These are phyloP conservation scores for Cardamine resedifolia DNA, from an alignment of 345 rosid genomes.

Conservation along the genomic window DNA sequence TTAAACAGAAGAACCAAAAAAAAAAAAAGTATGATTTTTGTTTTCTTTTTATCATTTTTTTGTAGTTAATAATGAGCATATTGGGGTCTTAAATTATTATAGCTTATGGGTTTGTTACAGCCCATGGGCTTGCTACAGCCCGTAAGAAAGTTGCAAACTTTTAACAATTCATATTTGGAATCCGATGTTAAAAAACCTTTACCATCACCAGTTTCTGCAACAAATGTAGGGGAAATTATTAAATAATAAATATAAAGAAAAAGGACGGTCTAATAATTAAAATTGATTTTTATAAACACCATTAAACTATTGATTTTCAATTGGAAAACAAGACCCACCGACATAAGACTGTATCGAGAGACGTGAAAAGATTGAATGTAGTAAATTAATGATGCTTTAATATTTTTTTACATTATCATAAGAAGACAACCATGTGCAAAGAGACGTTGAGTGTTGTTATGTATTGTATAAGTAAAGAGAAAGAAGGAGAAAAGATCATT, in stretches of 20 bases:
- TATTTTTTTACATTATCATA: not conserved
- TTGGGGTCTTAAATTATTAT: not conserved
- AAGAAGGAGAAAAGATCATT: not conserved
- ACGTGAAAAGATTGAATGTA: conserved; percentile 1
- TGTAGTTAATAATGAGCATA: too few relatives aligned
- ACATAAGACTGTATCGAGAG: not conserved
- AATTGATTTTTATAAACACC: not conserved
- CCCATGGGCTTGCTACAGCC: too few relatives aligned
- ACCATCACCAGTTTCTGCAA: not conserved
- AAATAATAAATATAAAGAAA: too few relatives aligned
- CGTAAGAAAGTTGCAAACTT: not conserved
- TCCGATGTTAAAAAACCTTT: not conserved
- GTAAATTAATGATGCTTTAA: not conserved
- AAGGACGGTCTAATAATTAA: not conserved
- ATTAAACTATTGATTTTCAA: not conserved
- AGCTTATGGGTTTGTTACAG: not conserved
- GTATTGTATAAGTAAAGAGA: not conserved
- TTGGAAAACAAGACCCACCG: not conserved
- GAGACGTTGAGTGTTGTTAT: not conserved
- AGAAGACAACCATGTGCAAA: conserved; percentile 1
- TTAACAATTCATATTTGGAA: not conserved
- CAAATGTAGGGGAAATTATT: not conserved
- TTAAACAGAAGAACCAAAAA: conserved; percentile 9
- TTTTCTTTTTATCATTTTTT: not conserved
- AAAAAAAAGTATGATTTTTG: not conserved